These are phyloP conservation scores for Microbotryum violaceum DNA, from an alignment of 1,284 basidiomycete species.

Conservation along the genomic window DNA sequence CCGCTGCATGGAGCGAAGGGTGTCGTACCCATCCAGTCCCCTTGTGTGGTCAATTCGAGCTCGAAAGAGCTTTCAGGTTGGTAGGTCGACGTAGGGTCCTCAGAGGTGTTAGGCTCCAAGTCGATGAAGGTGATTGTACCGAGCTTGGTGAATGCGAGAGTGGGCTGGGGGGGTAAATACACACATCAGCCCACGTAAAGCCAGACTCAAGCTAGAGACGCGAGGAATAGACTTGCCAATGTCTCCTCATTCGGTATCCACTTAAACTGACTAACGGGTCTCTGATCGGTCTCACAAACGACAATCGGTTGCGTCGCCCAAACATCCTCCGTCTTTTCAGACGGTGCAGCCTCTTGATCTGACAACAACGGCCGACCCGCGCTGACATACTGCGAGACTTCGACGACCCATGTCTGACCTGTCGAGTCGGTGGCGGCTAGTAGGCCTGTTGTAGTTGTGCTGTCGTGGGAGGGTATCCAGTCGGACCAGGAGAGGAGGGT, in stretches of 20 bases:
- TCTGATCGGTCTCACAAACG: constrained; percentile 1
- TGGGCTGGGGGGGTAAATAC: not conserved
- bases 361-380: not conserved
- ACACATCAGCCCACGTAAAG: no score
- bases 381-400: constrained; percentile 10
- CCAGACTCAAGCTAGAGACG: not conserved
- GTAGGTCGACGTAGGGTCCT: not conserved
- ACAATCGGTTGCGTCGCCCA: not conserved
- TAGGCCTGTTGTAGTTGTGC: not conserved
- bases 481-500: constrained; percentile 9
- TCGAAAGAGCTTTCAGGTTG: not conserved
- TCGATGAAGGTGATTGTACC: constrained; percentile 9
- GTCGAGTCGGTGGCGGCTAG: constrained; percentile 16
- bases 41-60: not conserved
- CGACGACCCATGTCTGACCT: constrained; percentile 13
- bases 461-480: not conserved
- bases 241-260: constrained; percentile 1
- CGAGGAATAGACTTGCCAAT: not conserved
- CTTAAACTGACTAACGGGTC: constrained; percentile 15
- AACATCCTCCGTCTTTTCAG: not conserved
- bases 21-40: constrained; percentile 15
- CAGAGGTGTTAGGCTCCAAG: not conserved
- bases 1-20: constrained; percentile 12
- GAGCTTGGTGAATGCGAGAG: constrained; percentile 16
- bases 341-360: not conserved